These are phyloP conservation scores for Spinellus fusiger DNA, from an alignment of 192 early-diverging fungal genomes.

Conservation along the genomic window DNA sequence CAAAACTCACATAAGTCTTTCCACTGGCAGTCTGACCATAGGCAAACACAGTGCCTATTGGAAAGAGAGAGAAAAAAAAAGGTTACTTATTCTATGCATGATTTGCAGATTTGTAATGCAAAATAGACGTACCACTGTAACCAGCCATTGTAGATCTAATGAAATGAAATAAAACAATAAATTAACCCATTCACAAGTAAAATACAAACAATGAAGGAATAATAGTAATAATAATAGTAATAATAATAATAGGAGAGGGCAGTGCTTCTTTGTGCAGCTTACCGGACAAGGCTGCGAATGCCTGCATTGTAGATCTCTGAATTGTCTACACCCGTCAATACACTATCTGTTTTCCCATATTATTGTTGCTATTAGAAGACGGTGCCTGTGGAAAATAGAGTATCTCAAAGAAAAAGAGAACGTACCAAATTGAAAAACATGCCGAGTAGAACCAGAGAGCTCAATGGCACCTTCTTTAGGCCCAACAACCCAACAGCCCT, in stretches of 20 bases:
- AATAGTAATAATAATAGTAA: no score
- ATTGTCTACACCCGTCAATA: conserved; percentile 49
- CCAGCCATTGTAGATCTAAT: conserved; percentile 69
- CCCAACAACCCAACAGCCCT: conserved; percentile 40
- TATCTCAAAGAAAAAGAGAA: not conserved
- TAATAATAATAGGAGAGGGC: no score
- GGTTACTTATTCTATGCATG: not conserved
- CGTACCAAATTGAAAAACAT: conserved; percentile 36
- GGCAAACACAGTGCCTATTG: conserved; percentile 93
- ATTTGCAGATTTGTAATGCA: not conserved
- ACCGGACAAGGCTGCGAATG: conserved; percentile 25
- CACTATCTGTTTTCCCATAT: conserved; percentile 33
- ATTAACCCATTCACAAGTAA: not conserved
- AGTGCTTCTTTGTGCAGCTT: no score
- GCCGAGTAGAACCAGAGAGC: conserved; percentile 10
- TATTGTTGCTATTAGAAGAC: no score
- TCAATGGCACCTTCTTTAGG: conserved; percentile 19
- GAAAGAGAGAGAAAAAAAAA: no score
- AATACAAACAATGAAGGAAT: not conserved
- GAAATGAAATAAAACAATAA: not conserved
- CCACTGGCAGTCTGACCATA: conserved; percentile 98
- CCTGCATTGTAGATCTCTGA: conserved; percentile 43
- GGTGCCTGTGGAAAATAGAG: not conserved
- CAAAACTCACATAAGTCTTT: conserved; percentile 70
- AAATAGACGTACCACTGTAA: conserved; percentile 67